Conservation (phyloP, 2,329 filamentous ascomycete genomes). For the Madurella mycetomatis region DNA sequence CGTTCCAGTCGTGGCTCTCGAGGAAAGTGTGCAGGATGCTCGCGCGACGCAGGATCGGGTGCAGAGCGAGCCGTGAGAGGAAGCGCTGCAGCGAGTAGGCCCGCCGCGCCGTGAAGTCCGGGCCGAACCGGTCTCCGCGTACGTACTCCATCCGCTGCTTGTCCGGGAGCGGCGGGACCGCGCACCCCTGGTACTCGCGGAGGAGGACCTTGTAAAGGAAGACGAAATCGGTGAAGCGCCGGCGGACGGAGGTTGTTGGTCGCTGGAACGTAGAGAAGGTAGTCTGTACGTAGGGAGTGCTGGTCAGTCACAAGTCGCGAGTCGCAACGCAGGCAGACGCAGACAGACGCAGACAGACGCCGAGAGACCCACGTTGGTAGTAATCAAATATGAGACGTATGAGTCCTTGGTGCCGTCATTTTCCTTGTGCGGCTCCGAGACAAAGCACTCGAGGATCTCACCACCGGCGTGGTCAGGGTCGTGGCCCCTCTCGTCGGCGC, state of each 20-base stretch:
- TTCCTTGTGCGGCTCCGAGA: slow-evolving; percentile 84
- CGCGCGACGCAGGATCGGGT: slow-evolving; percentile 81
- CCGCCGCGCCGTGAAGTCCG: slow-evolving; percentile 84
- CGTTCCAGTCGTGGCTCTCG: slow-evolving; percentile 93
- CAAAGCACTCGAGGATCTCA: slow-evolving; percentile 77
- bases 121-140: slow-evolving; percentile 87
- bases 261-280: slow-evolving; percentile 92
- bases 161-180: slow-evolving; percentile 90
- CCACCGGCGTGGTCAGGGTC: slow-evolving; percentile 60
- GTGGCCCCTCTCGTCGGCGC: slow-evolving; percentile 46
- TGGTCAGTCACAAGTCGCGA: neutral
- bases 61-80: slow-evolving; percentile 76
- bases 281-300: slow-evolving; percentile 51
- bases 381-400: slow-evolving; percentile 93
- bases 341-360: no score
- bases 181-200: slow-evolving; percentile 84
- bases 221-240: slow-evolving; percentile 96
- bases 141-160: slow-evolving; percentile 99
- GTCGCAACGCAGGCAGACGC: neutral
- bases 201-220: slow-evolving; percentile 90
- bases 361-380: slow-evolving; percentile 63
- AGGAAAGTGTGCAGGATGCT: slow-evolving; percentile 83
- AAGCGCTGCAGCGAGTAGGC: slow-evolving; percentile 91
- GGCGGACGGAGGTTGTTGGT: slow-evolving; percentile 70
- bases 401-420: slow-evolving; percentile 95